Evolutionary conservation across 352 stramenopile species (phyloP), one percentile per base, ranked within the genome.

Genomic region (Pythium aquatile): DNA sequence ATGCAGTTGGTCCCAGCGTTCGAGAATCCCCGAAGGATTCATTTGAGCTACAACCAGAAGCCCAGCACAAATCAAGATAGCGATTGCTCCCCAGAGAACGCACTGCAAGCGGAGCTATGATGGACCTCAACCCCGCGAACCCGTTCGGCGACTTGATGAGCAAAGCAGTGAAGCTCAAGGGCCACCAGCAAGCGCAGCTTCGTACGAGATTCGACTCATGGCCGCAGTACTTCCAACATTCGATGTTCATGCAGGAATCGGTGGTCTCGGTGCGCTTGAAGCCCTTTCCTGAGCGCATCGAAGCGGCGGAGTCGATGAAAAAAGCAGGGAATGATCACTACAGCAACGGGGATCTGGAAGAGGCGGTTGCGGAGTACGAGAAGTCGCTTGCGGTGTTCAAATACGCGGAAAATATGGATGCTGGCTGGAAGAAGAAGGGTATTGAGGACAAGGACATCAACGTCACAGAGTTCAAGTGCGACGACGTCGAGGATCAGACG

Each of bases 191-290:
- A 77, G 82, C 84, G 6, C 80, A 92, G 53, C 65, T 95, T 20
- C 86, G 85, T 3, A 86, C 79, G 5, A 55, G 75, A 20, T 93
- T 83, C 54, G 86, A 93, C 58, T 75, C 81, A 32, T 95, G 84
- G 86, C 83, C 86, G 35, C 79, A 88, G 63, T 93, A 92, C 64
- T 91, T 95, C 39, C 86, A 95, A 74, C 84, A 93, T 61, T 93
- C 86, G 17, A 79, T 95, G 66, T 95, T 95, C 59, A 93, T 95
- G 83, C 79, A 92, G 54, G 80, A 93, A 29, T 90, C 78, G 0
- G 82, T 93, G 14, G 68, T 74, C 14, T 75, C 63, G 0, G 68
- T 81, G 20, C 83, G 82, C 3, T 28, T 47, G 14, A 74, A 83
- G 9, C 29, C 70, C 16, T 90, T 92, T 63, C 17, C 55, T 4